phyloP scores from a whole-genome alignment of 306 rosid species.

The Lablab purpureus region DNA sequence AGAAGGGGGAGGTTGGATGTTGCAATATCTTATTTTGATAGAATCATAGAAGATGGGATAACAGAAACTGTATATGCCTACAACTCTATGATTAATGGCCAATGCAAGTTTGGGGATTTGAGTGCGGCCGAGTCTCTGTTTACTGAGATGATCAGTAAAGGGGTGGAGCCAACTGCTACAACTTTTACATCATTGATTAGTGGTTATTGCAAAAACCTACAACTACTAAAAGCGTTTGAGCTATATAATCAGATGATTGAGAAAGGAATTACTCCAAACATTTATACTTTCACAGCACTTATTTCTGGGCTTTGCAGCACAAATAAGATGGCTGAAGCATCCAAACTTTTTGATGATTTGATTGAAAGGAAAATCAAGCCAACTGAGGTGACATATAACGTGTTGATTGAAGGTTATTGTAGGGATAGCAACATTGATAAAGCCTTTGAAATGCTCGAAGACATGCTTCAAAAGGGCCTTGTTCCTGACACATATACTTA shows the following conservation, averaged over 20 bases:
- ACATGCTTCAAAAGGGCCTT: slow-evolving; percentile 78
- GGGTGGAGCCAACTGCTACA: slow-evolving; percentile 73
- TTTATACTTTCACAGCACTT: slow-evolving; percentile 77
- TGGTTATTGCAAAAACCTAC: slow-evolving; percentile 71
- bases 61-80: slow-evolving; percentile 70
- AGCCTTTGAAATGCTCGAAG: slow-evolving; percentile 83
- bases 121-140: slow-evolving; percentile 64
- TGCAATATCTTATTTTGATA: slow-evolving; percentile 68
- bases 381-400: slow-evolving; percentile 91
- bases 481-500: slow-evolving; percentile 82
- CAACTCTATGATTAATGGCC: slow-evolving; percentile 83
- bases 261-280: slow-evolving; percentile 71
- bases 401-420: slow-evolving; percentile 87
- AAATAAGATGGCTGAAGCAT: slow-evolving; percentile 71
- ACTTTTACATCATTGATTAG: slow-evolving; percentile 79
- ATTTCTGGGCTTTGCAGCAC: slow-evolving; percentile 79
- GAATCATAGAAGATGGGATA: slow-evolving; percentile 64
- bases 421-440: slow-evolving; percentile 62
- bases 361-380: slow-evolving; percentile 66
- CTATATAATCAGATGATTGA: slow-evolving; percentile 78
- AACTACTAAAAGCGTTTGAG: slow-evolving; percentile 64
- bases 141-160: slow-evolving; percentile 64
- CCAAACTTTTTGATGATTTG: slow-evolving; percentile 73
- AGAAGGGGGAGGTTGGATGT: slow-evolving; percentile 70
- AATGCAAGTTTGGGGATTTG: slow-evolving; percentile 79